Base-by-base conservation (phyloP, 371 early-diverging fungal species). In the Saksenaea oblongispora region DNA sequence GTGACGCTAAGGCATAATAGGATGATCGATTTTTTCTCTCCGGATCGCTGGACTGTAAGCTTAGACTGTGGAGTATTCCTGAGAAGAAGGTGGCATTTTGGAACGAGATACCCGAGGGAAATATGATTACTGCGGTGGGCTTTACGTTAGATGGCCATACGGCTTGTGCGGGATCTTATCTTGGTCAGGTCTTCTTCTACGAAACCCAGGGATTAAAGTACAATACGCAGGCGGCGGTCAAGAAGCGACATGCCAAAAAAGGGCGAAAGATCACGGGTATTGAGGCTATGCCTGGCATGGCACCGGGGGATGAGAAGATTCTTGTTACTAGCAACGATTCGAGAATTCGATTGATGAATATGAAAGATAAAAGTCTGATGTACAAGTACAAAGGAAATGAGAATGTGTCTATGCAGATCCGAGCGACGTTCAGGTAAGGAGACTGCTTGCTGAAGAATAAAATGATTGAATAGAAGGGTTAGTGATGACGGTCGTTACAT, bases 261-360 rank as follows among this genome's bases (percentile, higher is more conserved):
- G 88, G 89, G 5, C 75, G 76, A 54, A 92, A 94, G 68, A 91
- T 94, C 56, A 92, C 90, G 7, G 88, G 90, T 3, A 89, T 91
- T 61, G 84, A 89, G 31, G 65, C 80, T 1, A 75, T 88, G 72
- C 87, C 85, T 15, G 70, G 76, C 34, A 64, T 82, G 63, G 58
- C 76, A 56, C 51, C 78, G 39, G 80, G 84, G 59, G 79, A 82
- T 41, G 80, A 80, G 14, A 75, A 78, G 42, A 66, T 92, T 9
- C 69, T 94, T 0, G 86, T 94, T 5, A 89, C 93, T 1, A 88
- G 91, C 36, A 92, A 90, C 61, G 96, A 96, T 73, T 93, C 94
- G 3, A 75, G 87, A 0, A 74, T 95, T 26, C 84, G 96, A 55
- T 69, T 95, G 59, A 88, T 89, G 61, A 87, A 91, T 62, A 72